Percentiles rank a stretch among this genome's conserved stretches.
Conservation (phyloP, 2,329 filamentous ascomycete genomes). For the Periconia sp. region DNA sequence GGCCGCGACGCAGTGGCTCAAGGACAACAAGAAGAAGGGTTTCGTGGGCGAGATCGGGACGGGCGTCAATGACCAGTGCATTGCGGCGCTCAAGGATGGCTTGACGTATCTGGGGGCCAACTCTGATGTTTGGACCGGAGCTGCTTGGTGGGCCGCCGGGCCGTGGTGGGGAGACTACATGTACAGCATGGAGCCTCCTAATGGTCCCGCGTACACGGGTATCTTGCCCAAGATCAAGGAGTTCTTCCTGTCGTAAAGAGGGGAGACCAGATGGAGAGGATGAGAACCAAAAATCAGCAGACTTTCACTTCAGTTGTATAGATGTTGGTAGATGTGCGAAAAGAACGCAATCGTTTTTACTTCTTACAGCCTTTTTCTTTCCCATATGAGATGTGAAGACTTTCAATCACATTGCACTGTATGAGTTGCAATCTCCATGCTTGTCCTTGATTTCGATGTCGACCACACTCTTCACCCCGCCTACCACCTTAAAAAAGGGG, state of each 20-base stretch:
- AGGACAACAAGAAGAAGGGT: conserved; percentile 54
- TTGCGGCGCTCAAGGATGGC: conserved; percentile 53
- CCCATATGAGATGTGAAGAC: no score
- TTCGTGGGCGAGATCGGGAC: conserved; percentile 59
- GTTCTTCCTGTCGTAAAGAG: conserved; percentile 23
- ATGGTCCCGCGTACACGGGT: conserved; percentile 45
- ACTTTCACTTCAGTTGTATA: neutral
- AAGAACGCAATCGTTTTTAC: neutral
- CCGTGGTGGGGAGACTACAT: conserved; percentile 56
- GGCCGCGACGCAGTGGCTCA: conserved; percentile 57
- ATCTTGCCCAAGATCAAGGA: conserved; percentile 41
- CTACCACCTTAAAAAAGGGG: neutral
- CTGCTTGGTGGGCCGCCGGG: conserved; percentile 58
- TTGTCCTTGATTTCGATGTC: neutral
- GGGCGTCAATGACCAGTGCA: conserved; percentile 54
- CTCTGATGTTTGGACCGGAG: conserved; percentile 57
- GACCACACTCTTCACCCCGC: neutral
- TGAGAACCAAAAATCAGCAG: neutral
- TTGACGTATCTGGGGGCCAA: conserved; percentile 53
- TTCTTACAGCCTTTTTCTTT: neutral
- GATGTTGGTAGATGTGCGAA: neutral
- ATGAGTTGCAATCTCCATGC: neutral
- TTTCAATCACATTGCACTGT: no score
- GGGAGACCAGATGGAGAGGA: neutral
- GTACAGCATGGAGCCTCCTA: conserved; percentile 53